phyloP scores from a whole-genome alignment of 140 eudicot species.

The Cichorium intybus region DNA sequence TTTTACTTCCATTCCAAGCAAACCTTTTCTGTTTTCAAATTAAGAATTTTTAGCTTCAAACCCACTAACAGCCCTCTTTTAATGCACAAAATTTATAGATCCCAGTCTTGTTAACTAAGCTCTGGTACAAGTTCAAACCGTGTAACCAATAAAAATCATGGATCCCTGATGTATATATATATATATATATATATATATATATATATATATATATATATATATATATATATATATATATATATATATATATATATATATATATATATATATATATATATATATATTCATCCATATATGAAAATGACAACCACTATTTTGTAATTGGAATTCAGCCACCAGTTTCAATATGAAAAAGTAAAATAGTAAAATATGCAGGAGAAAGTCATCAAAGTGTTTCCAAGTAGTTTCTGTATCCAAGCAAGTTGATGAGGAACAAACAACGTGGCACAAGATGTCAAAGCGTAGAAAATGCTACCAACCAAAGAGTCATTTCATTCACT shows the following conservation, averaged over 20 bases:
- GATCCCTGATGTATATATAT: too few species aligned
- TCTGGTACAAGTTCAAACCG: background rate
- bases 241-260: too few species aligned
- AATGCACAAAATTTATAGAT: background rate
- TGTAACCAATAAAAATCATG: too few species aligned
- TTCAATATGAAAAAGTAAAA: slow-evolving; percentile 11
- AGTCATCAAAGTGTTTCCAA: slow-evolving; percentile 21
- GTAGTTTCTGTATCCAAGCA: slow-evolving; percentile 22
- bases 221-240: background rate
- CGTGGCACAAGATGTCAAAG: slow-evolving; percentile 26
- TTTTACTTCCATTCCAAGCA: slow-evolving; percentile 35
- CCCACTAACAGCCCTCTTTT: background rate
- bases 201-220: background rate
- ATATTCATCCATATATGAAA: background rate
- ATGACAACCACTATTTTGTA: background rate
- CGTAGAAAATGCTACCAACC: slow-evolving; percentile 19
- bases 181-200: too few species aligned
- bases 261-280: background rate
- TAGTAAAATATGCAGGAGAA: slow-evolving; percentile 28
- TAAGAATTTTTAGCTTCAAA: background rate
- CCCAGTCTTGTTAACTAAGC: background rate
- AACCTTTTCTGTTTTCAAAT: slow-evolving; percentile 23
- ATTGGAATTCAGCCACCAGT: background rate
- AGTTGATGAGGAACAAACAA: slow-evolving; percentile 12
- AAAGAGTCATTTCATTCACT: slow-evolving; percentile 21